phyloP scores from a whole-genome alignment of 2,329 filamentous ascomycete genomes.

The Nothopassalora personata region DNA sequence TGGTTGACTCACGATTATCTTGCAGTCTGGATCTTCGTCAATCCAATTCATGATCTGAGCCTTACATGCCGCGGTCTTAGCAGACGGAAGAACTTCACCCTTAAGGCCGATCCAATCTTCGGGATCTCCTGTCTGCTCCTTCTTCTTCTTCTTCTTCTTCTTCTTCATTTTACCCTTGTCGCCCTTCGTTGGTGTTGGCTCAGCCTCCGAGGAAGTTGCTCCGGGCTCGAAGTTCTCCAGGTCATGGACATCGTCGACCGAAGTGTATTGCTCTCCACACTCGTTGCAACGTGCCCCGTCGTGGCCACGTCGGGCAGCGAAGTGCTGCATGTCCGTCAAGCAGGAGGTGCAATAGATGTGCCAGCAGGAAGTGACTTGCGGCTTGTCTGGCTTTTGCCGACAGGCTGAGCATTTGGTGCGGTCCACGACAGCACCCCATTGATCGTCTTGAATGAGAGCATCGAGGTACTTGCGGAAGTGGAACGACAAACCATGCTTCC shows the following conservation, averaged over 20 bases:
- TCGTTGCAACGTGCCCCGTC: conserved; percentile 29
- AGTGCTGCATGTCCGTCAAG: conserved; percentile 32
- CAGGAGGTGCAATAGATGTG: conserved; percentile 54
- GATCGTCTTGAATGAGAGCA: conserved; percentile 30
- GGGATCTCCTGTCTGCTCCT: conserved; percentile 23
- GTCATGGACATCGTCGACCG: conserved; percentile 8
- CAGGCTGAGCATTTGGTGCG: conserved; percentile 43
- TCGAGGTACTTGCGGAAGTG: conserved; percentile 40
- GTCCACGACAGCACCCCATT: conserved; percentile 35
- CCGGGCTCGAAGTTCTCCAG: background rate
- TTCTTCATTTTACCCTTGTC: conserved; percentile 4
- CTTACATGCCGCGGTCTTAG: conserved; percentile 45
- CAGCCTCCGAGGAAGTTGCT: background rate
- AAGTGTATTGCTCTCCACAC: conserved; percentile 31
- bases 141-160: conserved; percentile 18
- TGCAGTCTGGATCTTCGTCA: conserved; percentile 42
- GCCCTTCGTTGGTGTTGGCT: background rate
- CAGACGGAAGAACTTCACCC: conserved; percentile 39
- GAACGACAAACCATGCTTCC: conserved; percentile 35
- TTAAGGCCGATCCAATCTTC: conserved; percentile 36
- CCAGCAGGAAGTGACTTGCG: conserved; percentile 47
- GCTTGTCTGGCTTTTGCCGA: conserved; percentile 33
- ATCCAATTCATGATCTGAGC: conserved; percentile 43
- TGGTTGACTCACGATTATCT: conserved; percentile 42
- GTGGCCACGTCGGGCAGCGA: conserved; percentile 25